A percentile compares a stretch with the other conserved stretches of the same genome.
Evolutionary conservation across 2,329 filamentous ascomycete species (phyloP).

Genomic region (Fusarium chaquense): DNA sequence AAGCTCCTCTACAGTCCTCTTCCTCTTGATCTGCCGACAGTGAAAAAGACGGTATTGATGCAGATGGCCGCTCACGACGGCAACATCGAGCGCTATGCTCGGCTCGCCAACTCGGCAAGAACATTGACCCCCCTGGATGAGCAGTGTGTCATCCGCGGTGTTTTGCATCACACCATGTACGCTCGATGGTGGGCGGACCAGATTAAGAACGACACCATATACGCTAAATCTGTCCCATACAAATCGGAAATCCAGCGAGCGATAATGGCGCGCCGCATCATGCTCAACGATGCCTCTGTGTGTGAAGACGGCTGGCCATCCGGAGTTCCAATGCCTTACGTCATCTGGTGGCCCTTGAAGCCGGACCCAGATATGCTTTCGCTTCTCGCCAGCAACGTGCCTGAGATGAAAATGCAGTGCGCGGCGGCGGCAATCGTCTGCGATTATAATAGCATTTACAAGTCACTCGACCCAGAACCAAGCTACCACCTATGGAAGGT

Average conservation of each 20-base stretch:
- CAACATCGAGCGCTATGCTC: too few species aligned
- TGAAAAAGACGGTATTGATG: too few species aligned
- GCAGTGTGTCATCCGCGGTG: conserved; percentile 4
- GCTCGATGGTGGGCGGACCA: conserved; percentile 20
- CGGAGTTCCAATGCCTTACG: not conserved
- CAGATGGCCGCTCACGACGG: too few species aligned
- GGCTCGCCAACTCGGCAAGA: not conserved
- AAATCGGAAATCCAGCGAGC: not conserved
- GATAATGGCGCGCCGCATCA: conserved; percentile 10
- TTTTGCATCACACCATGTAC: conserved; percentile 11
- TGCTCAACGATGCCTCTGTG: conserved; percentile 5
- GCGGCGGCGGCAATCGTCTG: conserved; percentile 15
- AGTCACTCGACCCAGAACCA: not conserved
- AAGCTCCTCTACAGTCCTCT: too few species aligned
- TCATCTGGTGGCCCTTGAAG: conserved; percentile 20
- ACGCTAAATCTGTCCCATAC: not conserved
- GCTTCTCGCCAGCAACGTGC: not conserved
- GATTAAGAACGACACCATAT: conserved; percentile 4
- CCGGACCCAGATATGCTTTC: not conserved
- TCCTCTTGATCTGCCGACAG: too few species aligned
- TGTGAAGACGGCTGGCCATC: not conserved
- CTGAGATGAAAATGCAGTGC: conserved; percentile 1
- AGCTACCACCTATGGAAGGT: not conserved
- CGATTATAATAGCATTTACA: not conserved
- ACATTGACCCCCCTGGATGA: not conserved